These are phyloP conservation scores for Fusarium avenaceum DNA, from an alignment of 2,329 filamentous ascomycete genomes.

Conservation along the genomic window DNA sequence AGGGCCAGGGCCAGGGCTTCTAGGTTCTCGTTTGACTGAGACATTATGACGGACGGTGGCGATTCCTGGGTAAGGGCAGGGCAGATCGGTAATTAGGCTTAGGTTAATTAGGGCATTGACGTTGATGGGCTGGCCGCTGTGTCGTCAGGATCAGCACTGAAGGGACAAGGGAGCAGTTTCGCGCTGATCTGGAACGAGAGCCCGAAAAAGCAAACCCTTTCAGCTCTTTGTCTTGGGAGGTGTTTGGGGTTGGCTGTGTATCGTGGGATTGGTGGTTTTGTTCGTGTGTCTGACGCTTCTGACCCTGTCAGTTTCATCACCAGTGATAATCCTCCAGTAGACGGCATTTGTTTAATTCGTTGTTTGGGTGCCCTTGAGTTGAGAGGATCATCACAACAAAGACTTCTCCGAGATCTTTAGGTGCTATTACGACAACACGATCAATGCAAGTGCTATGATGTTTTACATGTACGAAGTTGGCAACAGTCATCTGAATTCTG, in stretches of 20 bases:
- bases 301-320: constrained; percentile 14
- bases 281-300: not conserved
- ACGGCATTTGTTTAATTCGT: not conserved
- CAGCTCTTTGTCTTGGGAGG: not conserved
- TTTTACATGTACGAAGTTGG: constrained; percentile 8
- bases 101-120: not conserved
- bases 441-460: constrained; percentile 18
- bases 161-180: constrained; percentile 1
- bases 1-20: no score
- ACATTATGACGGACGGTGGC: no score
- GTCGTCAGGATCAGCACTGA: constrained; percentile 15
- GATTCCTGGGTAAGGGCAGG: not conserved
- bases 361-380: not conserved
- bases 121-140: not conserved
- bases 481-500: not conserved
- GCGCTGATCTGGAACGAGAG: not conserved
- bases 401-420: constrained; percentile 1
- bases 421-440: not conserved
- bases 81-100: not conserved
- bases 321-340: constrained; percentile 16
- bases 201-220: no score
- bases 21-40: no score
- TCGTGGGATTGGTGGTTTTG: constrained; percentile 11
- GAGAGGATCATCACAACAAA: constrained; percentile 10
- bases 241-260: not conserved